Base-by-base conservation (phyloP, 176 grass and related monocot species). In the Aegilops umbellulata region DNA sequence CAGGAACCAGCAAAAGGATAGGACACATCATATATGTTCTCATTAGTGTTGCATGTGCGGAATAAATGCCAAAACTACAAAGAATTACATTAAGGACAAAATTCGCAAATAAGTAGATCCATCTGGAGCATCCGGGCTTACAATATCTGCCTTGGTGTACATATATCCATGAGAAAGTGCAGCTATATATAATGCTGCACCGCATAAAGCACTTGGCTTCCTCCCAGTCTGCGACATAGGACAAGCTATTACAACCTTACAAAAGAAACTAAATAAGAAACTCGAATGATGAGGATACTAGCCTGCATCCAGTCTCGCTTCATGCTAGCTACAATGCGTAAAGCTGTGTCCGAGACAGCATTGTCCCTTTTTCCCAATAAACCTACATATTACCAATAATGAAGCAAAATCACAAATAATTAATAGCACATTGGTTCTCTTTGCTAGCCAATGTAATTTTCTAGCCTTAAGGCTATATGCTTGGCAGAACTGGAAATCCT, bases 231-330 rank as follows among this genome's bases (percentile, higher is more conserved):
- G 86, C 60, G 89, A 84, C 46, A 84, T 17, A 55, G 39, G 81
- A 53, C 1, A 88, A 53, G 34, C 47, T 74, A 75, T 72, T 7
- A 38, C 58, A 86, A 44, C 31, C n/a, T 81, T 35, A 27, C 15
- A 70, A 62, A 60, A 89, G 38, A 87, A 89, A 41, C 53, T 22
- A 57, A 72, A 80, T 42, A 73, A 87, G 13, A 83, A 26, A 83
- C 80, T 36, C 17, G n/a, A 35, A 75, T 7, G 23, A 84, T 2
- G 23, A 69, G 81, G 23, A 78, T 68, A 17, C 83, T 93, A 86
- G 61, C 95, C 91, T 95, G 93, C 90, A 95, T 94, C 95, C 95
- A 98, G 69, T 98, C 93, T 76, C 93, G 86, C 79, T 94, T 95
- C 91, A 98, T 98, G 49, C 91, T 91, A 76, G 95, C 93, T 86